Percentiles rank a stretch among this genome's conserved stretches.
Evolutionary conservation across 257 asterid species (phyloP).

Genomic region (Haberlea rhodopensis): DNA sequence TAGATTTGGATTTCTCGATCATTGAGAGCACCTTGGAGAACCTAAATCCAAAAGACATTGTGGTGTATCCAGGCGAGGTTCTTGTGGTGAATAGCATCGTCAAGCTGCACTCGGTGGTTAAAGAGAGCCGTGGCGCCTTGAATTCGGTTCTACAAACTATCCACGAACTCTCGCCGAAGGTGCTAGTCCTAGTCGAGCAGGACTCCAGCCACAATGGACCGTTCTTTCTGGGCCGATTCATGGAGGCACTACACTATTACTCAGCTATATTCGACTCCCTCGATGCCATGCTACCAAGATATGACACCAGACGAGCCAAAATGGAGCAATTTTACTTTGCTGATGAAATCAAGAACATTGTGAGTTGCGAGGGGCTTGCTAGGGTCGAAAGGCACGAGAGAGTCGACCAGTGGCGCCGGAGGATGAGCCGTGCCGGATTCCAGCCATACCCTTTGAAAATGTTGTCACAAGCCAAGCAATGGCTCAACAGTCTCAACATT

Average conservation of each 20-base stretch:
- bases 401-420: conserved; percentile 82
- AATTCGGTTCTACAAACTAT: conserved; percentile 62
- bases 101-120: conserved; percentile 79
- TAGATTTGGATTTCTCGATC: conserved; percentile 46
- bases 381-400: conserved; percentile 81
- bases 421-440: conserved; percentile 88
- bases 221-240: conserved; percentile 72
- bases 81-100: conserved; percentile 65
- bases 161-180: conserved; percentile 61
- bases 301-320: conserved; percentile 68
- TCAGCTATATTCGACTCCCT: conserved; percentile 79
- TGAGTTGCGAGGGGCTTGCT: conserved; percentile 83
- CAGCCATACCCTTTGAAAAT: conserved; percentile 62
- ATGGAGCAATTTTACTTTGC: conserved; percentile 83
- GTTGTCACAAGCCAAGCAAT: conserved; percentile 60
- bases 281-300: conserved; percentile 70
- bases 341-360: conserved; percentile 83
- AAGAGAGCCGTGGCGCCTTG: conserved; percentile 74
- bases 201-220: conserved; percentile 92
- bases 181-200: conserved; percentile 65
- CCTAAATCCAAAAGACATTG: conserved; percentile 45
- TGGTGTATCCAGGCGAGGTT: conserved; percentile 46
- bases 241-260: conserved; percentile 77
- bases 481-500: conserved; percentile 47
- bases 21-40: conserved; percentile 60